These are phyloP conservation scores for Entophlyctis helioformis DNA, from an alignment of 192 early-diverging fungal species.

Conservation along the genomic window DNA sequence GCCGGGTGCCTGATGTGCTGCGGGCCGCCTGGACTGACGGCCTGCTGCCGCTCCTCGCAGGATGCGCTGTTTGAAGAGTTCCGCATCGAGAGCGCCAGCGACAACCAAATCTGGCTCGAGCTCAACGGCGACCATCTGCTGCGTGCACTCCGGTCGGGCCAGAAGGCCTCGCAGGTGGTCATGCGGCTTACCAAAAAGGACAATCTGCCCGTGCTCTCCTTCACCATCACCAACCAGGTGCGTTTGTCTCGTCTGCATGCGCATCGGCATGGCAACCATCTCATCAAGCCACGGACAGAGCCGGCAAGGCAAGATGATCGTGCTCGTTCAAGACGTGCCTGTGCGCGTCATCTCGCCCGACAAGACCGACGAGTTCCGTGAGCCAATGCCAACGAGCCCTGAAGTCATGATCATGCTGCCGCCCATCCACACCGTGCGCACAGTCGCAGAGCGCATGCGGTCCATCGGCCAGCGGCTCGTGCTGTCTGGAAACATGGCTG, in stretches of 20 bases:
- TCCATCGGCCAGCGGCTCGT: constrained; percentile 43
- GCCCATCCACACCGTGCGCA: constrained; percentile 47
- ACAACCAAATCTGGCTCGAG: constrained; percentile 65
- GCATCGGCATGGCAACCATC: background rate
- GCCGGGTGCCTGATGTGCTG: background rate
- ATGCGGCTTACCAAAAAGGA: constrained; percentile 56
- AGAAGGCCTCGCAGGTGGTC: constrained; percentile 33
- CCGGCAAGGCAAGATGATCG: constrained; percentile 19
- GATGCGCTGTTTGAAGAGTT: constrained; percentile 58
- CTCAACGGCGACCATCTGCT: constrained; percentile 52
- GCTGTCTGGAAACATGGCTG: constrained; percentile 58
- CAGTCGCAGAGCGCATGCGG: constrained; percentile 57
- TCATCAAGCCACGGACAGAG: constrained; percentile 12
- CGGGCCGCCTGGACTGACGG: background rate
- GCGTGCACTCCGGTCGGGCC: constrained; percentile 48
- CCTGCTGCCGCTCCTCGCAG: constrained; percentile 4
- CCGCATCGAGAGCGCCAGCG: constrained; percentile 43
- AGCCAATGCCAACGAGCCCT: constrained; percentile 44
- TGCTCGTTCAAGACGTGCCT: constrained; percentile 49
- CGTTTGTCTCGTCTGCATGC: background rate
- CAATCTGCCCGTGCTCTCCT: constrained; percentile 33
- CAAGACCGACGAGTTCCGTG: constrained; percentile 42
- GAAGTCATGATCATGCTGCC: constrained; percentile 70
- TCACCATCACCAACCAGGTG: constrained; percentile 30
- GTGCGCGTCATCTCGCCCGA: constrained; percentile 33